Base-by-base conservation (phyloP, 2,329 filamentous ascomycete species). In the Drechslerella dactyloides region DNA sequence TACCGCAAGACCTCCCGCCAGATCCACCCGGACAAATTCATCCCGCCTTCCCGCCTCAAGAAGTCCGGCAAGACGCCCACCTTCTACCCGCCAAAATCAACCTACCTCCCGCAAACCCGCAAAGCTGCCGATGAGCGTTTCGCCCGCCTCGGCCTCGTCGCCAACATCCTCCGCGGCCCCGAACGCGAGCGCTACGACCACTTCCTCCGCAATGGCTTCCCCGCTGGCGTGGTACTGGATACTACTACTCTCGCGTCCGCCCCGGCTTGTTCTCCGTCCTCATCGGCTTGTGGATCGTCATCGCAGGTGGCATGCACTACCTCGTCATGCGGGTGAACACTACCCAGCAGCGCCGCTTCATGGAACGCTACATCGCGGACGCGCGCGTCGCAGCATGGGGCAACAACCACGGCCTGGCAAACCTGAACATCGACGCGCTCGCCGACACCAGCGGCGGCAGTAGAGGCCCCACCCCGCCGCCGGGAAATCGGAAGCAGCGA, bases 11-110 rank as follows among this genome's bases (percentile, higher is more conserved):
- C 89, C 81, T 90, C 92, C 51, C 86, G 88, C 74, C 84, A 86
- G 59, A 84, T 97, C 53, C 94, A 99, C 80, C 94, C 94, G 0
- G 94, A 99, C 86, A 99, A 97, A 83, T 93, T 93, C 77, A 91
- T 89, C 80, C 90, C 93, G 80, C 69, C 69, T 8, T 57, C 69
- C 0, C 66, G 54, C 24, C 40, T 68, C 13, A 61, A 57, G 21
- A 55, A 63, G 27, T 23, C 55, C 8, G 68, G 59, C 8, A 58
- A 54, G 48, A 84, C 88, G 79, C 90, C 94, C 80, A 56, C 68
- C 10, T 46, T 51, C 46, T 66, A 68, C 62, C 84, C 90, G 73
- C 85, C 90, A 74, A 87, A 89, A 78, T 87, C 86, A 77, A 84
- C 84, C 74, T 81, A 82, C 46, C 81, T 84, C 91, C 91, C 5